Percentiles rank a stretch among this genome's conserved stretches.
Conservation (phyloP, 2,329 filamentous ascomycete species). For the Fusarium solani-melongenae region DNA sequence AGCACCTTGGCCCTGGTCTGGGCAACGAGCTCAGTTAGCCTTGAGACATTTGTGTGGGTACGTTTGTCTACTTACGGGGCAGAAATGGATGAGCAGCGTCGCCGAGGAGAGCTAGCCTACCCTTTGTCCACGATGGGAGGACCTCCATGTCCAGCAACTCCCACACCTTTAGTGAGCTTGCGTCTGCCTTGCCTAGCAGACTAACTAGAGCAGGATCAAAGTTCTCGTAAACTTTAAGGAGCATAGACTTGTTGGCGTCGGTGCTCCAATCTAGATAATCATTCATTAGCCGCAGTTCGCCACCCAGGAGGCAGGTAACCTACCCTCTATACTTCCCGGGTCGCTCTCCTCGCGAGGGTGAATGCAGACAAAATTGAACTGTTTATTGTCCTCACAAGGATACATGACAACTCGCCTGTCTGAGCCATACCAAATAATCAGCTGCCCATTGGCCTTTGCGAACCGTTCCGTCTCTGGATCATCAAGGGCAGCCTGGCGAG, state of each 20-base stretch:
- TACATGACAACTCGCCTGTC: constrained; percentile 60
- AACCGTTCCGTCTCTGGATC: constrained; percentile 34
- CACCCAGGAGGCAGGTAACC: neutral
- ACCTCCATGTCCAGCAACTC: constrained; percentile 70
- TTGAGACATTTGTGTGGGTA: no score
- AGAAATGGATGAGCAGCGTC: constrained; percentile 77
- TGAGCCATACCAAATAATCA: constrained; percentile 52
- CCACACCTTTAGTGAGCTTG: constrained; percentile 64
- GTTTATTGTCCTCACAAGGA: constrained; percentile 55
- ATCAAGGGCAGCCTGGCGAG: constrained; percentile 49
- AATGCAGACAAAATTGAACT: constrained; percentile 63
- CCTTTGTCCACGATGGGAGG: constrained; percentile 65
- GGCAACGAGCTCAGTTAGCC: neutral
- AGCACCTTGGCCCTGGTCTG: constrained; percentile 51
- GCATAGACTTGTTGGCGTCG: constrained; percentile 52
- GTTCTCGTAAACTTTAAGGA: constrained; percentile 53
- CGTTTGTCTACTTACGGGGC: constrained; percentile 48
- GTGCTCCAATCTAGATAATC: constrained; percentile 32
- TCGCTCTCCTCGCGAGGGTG: constrained; percentile 51
- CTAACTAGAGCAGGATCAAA: constrained; percentile 56
- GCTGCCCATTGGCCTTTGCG: constrained; percentile 26
- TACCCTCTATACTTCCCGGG: constrained; percentile 17
- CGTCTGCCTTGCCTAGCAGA: constrained; percentile 57
- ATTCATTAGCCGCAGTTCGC: neutral
- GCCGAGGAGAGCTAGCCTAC: constrained; percentile 67